Base-by-base conservation (phyloP, 2,329 filamentous ascomycete species). In the Penicillium brevicompactum region DNA sequence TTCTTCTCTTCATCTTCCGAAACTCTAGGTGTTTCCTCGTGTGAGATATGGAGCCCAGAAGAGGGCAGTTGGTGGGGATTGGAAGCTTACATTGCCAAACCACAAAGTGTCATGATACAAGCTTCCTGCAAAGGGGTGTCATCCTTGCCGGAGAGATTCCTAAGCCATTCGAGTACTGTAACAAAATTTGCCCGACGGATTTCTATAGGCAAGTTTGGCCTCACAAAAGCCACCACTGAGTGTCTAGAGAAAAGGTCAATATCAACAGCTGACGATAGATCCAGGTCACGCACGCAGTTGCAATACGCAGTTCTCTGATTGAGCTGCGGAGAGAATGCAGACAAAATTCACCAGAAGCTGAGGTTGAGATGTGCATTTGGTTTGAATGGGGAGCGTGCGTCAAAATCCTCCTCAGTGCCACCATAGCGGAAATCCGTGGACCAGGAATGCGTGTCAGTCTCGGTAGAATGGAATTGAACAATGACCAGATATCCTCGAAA, bases 1-100 rank as follows among this genome's bases (percentile, higher is more conserved):
- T 94, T 94, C 52, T 96, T 83, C 69, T 96, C 91, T 59, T 93
- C 86, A 58, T 94, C 90, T 14, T 85, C 83, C 43, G 90, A 88
- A 9, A 88, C 82, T 54, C 86, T 87, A 50, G 14, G 45, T 34
- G 21, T 4, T n/a, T 54, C 38, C n/a, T 32, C 16, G 22, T 46
- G 22, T 57, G 40, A 49, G 38, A 18, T 22, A n/a, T 22, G n/a
- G 14, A 13, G 31, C 10, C 9, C 16, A 8, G 30, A n/a, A 22
- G 18, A 18, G 10, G 30, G 5, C 5, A 11, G 7, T 21, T 27
- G 4, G 43, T 13, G n/a, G 42, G 5, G 6, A 21, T 11, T 21
- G 49, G 14, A 43, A 27, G 69, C 77, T 64, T 76, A 87, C 83
- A 84, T 82, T 57, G 91, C 93, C 46, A 96, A 80, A 67, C 91